These are phyloP conservation scores for Ganoderma resinaceum DNA, from an alignment of 1,284 basidiomycete species.

Conservation along the genomic window DNA sequence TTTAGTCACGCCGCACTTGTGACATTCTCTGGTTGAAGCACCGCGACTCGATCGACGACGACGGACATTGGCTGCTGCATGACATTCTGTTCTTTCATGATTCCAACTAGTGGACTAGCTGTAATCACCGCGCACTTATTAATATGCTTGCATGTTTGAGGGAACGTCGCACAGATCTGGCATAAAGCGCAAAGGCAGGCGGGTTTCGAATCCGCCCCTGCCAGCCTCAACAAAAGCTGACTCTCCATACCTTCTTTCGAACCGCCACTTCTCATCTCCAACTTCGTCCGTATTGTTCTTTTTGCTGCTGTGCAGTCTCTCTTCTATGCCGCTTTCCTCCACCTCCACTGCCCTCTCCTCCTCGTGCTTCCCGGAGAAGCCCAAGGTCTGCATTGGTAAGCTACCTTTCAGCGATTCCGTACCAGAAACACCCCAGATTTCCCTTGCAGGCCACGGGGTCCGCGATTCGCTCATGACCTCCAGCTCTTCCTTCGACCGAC, in stretches of 20 bases:
- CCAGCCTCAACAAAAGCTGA: background rate
- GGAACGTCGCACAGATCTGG: background rate
- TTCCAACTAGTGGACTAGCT: no score
- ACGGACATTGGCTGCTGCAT: no score
- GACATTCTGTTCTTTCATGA: no score
- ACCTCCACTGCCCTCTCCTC: background rate
- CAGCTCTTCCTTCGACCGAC: background rate
- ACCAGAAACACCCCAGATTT: background rate
- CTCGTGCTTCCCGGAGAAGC: background rate
- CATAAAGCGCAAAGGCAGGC: background rate
- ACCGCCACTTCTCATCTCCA: background rate
- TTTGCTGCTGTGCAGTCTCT: background rate
- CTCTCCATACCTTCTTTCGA: background rate
- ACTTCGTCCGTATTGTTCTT: background rate
- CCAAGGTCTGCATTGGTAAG: background rate
- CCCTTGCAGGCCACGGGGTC: background rate
- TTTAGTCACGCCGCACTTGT: conserved; percentile 7
- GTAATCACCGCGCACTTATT: no score
- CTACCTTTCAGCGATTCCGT: background rate
- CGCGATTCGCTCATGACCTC: background rate
- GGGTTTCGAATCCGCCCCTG: background rate
- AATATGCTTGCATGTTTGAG: background rate
- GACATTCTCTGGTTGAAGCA: background rate
- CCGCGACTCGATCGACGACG: no score
- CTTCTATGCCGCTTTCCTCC: background rate